A percentile compares a stretch with the other conserved stretches of the same genome.
phyloP scores from a whole-genome alignment of 1,139 yeast species.

The Suhomyces atakaporum region DNA sequence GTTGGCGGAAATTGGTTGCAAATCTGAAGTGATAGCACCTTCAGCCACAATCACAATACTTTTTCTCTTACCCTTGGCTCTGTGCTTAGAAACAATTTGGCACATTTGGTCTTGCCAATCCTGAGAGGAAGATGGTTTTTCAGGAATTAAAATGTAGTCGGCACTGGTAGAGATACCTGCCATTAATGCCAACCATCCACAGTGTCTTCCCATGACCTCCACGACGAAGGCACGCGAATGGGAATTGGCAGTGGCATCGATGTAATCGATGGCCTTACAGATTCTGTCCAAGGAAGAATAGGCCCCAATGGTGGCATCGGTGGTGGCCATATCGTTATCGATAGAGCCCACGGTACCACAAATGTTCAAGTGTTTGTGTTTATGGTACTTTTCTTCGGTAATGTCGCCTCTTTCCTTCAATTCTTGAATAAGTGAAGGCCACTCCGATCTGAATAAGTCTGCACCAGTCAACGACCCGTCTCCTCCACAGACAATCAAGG shows the following conservation, averaged over 20 bases:
- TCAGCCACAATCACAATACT: conserved; percentile 96
- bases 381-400: conserved; percentile 55
- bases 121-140: conserved; percentile 63
- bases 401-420: conserved; percentile 56
- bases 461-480: conserved; percentile 99
- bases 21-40: conserved; percentile 87
- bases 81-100: conserved; percentile 68
- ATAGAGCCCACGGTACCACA: conserved; percentile 96
- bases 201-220: conserved; percentile 98
- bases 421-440: conserved; percentile 85
- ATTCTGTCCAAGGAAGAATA: conserved; percentile 91
- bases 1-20: conserved; percentile 77
- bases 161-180: conserved; percentile 97
- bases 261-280: conserved; percentile 90
- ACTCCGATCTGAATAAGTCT: conserved; percentile 86
- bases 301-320: conserved; percentile 97
- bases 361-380: conserved; percentile 75
- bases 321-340: conserved; percentile 95
- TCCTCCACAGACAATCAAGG: conserved; percentile 97
- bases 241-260: conserved; percentile 95
- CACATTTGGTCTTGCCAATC: conserved; percentile 80
- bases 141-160: conserved; percentile 91
- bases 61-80: conserved; percentile 86
- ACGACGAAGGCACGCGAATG: conserved; percentile 97
- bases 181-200: conserved; percentile 98